These are phyloP conservation scores for Nemania sp. DNA, from an alignment of 2,329 filamentous ascomycete species.

Conservation along the genomic window DNA sequence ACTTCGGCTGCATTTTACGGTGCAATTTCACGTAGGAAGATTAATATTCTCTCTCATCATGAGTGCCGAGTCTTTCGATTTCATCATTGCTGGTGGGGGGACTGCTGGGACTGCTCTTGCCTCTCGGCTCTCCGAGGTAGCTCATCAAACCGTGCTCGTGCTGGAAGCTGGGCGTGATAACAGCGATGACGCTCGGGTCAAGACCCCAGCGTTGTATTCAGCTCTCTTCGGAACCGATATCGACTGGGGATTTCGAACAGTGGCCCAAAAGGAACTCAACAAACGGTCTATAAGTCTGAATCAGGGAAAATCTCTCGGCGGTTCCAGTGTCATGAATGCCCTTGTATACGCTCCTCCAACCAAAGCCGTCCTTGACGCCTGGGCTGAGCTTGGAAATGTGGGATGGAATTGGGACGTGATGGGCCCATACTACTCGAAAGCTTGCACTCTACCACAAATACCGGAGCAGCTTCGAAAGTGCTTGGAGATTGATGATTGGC, in stretches of 20 bases:
- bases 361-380: constrained; percentile 22
- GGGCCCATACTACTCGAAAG: constrained; percentile 23
- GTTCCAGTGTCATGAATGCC: constrained; percentile 31
- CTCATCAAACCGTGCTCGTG: constrained; percentile 16
- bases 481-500: constrained; percentile 19
- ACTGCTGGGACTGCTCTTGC: constrained; percentile 24
- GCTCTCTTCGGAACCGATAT: constrained; percentile 13
- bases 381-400: constrained; percentile 28
- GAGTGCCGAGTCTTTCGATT: constrained; percentile 15
- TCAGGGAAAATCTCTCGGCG: constrained; percentile 31
- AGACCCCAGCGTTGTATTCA: constrained; percentile 17
- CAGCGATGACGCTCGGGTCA: constrained; percentile 21
- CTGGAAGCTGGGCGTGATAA: constrained; percentile 22
- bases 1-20: too few species aligned
- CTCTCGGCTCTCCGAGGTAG: constrained; percentile 13
- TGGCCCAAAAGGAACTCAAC: constrained; percentile 16
- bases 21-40: too few species aligned
- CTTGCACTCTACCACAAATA: constrained; percentile 21
- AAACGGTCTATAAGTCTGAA: constrained; percentile 21
- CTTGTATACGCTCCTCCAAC: constrained; percentile 28
- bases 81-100: constrained; percentile 22
- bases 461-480: constrained; percentile 1
- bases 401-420: constrained; percentile 29
- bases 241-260: constrained; percentile 21
- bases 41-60: too few species aligned